Base-by-base conservation (phyloP, 352 stramenopile genomes). In the Pythium insidiosum region DNA sequence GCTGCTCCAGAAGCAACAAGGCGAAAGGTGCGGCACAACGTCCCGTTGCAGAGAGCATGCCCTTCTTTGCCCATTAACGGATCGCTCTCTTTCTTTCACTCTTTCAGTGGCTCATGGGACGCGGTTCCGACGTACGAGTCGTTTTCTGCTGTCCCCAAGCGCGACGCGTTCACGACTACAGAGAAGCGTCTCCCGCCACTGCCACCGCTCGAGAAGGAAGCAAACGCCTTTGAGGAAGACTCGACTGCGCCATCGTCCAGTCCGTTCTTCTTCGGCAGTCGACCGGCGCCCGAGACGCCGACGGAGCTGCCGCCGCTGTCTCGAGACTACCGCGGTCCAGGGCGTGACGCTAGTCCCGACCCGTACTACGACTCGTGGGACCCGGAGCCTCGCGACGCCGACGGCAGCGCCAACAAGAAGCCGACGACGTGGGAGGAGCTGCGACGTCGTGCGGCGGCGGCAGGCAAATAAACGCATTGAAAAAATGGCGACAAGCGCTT, bases 401-500 rank as follows among this genome's bases (percentile, higher is more conserved):
- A 81, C 41, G 24, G 29, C 42, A 6, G 13, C 5, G 9, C 13
- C 18, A 35, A 38, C 16, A 41, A 40, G 38, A 74, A 82, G 28
- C 59, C 63, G 6, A 88, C 73, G 11, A 84, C 75, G 6, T 91
- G 78, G 78, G 75, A 91, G 31, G 75, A 91, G 22, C 76, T 91
- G 21, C 75, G 78, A 28, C 66, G 69, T 38, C 78, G 70, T 10
- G 68, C 69, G 37, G 62, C 68, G 9, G 39, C 16, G 51, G 61
- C 36, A 82, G 84, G 52, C 30, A 58, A 10, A n/a, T n/a, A n/a
- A n/a, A n/a, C n/a, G n/a, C n/a, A n/a, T n/a, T n/a, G n/a, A n/a
- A n/a, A n/a, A n/a, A n/a, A n/a, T n/a, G n/a, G n/a, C n/a, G n/a
- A n/a, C n/a, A n/a, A n/a, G n/a, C n/a, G n/a, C n/a, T n/a, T n/a